phyloP scores from a whole-genome alignment of 23 red algal species.

The Gracilaria caudata region DNA sequence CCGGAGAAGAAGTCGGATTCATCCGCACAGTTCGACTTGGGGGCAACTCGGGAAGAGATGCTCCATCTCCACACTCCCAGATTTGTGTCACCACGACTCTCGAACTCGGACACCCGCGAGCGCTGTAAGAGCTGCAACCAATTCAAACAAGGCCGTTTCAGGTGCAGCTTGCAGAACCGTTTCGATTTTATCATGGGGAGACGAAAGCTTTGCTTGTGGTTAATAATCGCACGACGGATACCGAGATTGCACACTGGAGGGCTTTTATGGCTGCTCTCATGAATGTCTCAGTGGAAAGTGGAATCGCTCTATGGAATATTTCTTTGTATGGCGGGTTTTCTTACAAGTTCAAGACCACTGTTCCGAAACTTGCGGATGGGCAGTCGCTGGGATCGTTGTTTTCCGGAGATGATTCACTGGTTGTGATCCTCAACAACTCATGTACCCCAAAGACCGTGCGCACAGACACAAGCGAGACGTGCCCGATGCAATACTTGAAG shows the following conservation, averaged over 20 bases:
- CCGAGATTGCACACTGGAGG: background rate
- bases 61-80: background rate
- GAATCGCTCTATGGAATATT: background rate
- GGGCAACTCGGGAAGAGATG: background rate
- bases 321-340: constrained; percentile 7
- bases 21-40: background rate
- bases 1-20: background rate
- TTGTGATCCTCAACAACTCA: background rate
- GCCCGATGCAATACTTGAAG: background rate
- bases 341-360: too few species aligned
- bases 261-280: background rate
- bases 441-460: background rate
- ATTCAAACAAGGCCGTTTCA: background rate
- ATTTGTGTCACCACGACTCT: background rate
- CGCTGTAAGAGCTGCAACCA: background rate
- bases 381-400: background rate
- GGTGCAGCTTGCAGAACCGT: constrained; percentile 15
- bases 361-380: background rate
- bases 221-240: constrained; percentile 3
- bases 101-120: constrained; percentile 14
- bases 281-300: background rate
- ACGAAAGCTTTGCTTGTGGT: background rate
- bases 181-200: background rate
- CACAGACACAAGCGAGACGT: background rate
- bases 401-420: constrained; percentile 1